phyloP scores from a whole-genome alignment of 768 basidiomycete species.

The Suillus ampliporus region DNA sequence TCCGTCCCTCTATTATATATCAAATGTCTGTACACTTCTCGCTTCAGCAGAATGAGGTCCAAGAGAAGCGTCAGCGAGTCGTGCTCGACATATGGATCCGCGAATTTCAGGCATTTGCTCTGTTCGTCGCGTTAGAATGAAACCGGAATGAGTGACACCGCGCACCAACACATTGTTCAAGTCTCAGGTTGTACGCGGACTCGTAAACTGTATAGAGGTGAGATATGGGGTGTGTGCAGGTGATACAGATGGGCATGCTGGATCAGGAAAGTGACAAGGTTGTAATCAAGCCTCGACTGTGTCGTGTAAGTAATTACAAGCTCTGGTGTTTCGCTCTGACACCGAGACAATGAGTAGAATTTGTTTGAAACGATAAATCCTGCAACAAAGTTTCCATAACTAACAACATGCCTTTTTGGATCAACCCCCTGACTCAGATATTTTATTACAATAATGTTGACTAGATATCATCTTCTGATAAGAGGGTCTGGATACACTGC shows the following conservation, averaged over 20 bases:
- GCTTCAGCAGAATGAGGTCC: constrained; percentile 82
- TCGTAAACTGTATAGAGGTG: constrained; percentile 85
- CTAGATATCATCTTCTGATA: background rate
- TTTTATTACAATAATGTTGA: background rate
- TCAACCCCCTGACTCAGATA: constrained; percentile 4
- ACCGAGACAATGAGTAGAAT: background rate
- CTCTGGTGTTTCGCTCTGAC: background rate
- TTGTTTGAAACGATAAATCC: constrained; percentile 1
- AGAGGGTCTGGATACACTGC: background rate
- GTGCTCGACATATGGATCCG: constrained; percentile 89
- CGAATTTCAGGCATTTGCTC: constrained; percentile 68
- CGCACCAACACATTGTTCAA: constrained; percentile 81
- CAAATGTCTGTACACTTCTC: constrained; percentile 81
- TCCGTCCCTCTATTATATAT: constrained; percentile 79
- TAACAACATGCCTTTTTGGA: background rate
- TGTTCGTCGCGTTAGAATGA: constrained; percentile 32
- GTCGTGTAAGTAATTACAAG: background rate
- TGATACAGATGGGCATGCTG: constrained; percentile 81
- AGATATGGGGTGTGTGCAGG: constrained; percentile 65
- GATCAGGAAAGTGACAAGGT: constrained; percentile 7
- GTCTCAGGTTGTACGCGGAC: constrained; percentile 75
- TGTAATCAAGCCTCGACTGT: background rate
- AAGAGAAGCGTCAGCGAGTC: constrained; percentile 74
- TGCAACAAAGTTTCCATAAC: no score
- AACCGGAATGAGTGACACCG: constrained; percentile 1